These are phyloP conservation scores for Apiotrichum porosum DNA, from an alignment of 1,284 basidiomycete species.

Conservation along the genomic window DNA sequence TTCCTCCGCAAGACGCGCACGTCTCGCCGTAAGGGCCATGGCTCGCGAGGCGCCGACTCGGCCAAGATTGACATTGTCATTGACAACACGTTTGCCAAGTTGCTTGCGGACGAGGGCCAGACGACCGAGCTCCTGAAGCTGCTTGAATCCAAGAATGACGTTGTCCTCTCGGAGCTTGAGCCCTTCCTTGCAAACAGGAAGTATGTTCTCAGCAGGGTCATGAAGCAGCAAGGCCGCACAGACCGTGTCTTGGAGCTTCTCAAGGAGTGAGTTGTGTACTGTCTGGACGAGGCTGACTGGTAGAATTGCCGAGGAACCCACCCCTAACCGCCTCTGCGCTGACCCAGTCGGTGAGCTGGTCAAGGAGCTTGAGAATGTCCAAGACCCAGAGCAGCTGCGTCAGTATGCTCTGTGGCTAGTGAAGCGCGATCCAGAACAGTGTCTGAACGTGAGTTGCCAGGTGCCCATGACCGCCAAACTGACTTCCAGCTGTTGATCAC, in stretches of 20 bases:
- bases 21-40: constrained; percentile 42
- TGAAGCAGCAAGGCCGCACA: constrained; percentile 58
- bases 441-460: constrained; percentile 58
- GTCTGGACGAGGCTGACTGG: not conserved
- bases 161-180: constrained; percentile 64
- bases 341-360: constrained; percentile 69
- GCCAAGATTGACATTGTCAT: constrained; percentile 55
- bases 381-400: constrained; percentile 60
- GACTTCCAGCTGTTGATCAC: constrained; percentile 51
- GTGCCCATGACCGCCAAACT: not conserved
- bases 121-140: constrained; percentile 61
- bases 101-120: constrained; percentile 63
- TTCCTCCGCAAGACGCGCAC: constrained; percentile 47
- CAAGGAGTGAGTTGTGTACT: constrained; percentile 58
- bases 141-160: constrained; percentile 58
- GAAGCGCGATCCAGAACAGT: constrained; percentile 62
- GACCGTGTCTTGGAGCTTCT: constrained; percentile 63
- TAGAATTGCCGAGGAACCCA: constrained; percentile 68
- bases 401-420: constrained; percentile 78
- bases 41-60: constrained; percentile 32
- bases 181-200: constrained; percentile 59
- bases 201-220: constrained; percentile 62
- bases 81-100: constrained; percentile 73
- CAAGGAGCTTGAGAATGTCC: constrained; percentile 57
- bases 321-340: constrained; percentile 60